These are phyloP conservation scores for Sugiyamaella mastotermitis DNA, from an alignment of 805 yeast species.

Conservation along the genomic window DNA sequence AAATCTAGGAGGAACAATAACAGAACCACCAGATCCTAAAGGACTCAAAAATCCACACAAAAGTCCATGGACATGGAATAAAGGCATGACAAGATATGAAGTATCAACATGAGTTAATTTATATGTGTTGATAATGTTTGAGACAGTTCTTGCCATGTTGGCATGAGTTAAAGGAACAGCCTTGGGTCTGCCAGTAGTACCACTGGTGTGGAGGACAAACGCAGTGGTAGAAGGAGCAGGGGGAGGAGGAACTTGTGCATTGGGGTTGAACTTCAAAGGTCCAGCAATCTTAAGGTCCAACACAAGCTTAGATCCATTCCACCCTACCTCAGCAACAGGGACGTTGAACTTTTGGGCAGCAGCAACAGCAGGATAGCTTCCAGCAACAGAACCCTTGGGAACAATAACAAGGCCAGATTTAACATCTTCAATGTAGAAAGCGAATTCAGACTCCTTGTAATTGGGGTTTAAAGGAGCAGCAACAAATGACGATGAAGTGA, in stretches of 20 bases:
- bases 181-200: conserved; percentile 73
- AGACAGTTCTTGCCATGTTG: conserved; percentile 54
- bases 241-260: conserved; percentile 7
- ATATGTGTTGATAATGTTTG: conserved; percentile 56
- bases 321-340: conserved; percentile 49
- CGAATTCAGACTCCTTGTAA: conserved; percentile 56
- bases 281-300: conserved; percentile 18
- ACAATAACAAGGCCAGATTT: conserved; percentile 53
- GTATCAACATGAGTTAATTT: conserved; percentile 43
- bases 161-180: conserved; percentile 66
- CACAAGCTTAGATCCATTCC: conserved; percentile 37
- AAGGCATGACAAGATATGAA: conserved; percentile 66
- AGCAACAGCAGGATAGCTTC: conserved; percentile 39
- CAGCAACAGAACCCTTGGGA: conserved; percentile 42
- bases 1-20: conserved; percentile 56
- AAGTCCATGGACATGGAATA: conserved; percentile 72
- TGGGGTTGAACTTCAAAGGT: conserved; percentile 24
- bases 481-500: conserved; percentile 48
- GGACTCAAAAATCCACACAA: conserved; percentile 62
- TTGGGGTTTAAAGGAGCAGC: conserved; percentile 68
- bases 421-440: conserved; percentile 58
- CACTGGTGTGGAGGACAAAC: conserved; percentile 64
- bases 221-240: conserved; percentile 50
- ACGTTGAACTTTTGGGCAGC: conserved; percentile 46
- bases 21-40: conserved; percentile 52